Percentiles rank a stretch among this genome's conserved stretches.
Conservation (phyloP, 23 red algal genomes). For the Gracilaria vermiculophylla region DNA sequence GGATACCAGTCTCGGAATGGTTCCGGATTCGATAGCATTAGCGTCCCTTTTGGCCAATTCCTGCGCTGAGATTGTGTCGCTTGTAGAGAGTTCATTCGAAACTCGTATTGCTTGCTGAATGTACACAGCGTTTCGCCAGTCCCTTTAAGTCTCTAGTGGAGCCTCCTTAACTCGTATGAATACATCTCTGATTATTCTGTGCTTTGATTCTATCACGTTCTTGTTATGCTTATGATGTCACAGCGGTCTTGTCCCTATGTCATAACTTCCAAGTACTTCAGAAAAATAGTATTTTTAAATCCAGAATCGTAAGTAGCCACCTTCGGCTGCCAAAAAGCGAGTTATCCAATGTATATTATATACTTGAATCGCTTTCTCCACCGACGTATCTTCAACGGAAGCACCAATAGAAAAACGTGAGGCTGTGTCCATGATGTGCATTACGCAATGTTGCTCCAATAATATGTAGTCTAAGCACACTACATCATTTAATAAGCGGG, state of each 20-base stretch:
- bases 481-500: too few species aligned
- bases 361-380: background rate
- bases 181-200: slow-evolving; percentile 38
- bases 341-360: background rate
- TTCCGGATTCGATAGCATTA: background rate
- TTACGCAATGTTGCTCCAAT: background rate
- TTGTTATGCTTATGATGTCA: slow-evolving; percentile 42
- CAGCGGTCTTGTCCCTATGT: background rate
- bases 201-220: slow-evolving; percentile 58
- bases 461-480: slow-evolving; percentile 4
- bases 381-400: too few species aligned
- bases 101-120: background rate
- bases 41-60: slow-evolving; percentile 27
- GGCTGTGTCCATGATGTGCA: background rate
- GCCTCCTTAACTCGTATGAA: slow-evolving; percentile 13
- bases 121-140: too few species aligned
- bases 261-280: background rate
- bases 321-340: slow-evolving; percentile 19
- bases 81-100: slow-evolving; percentile 43
- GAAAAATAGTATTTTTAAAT: too few species aligned
- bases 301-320: slow-evolving; percentile 9
- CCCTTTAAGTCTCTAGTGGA: too few species aligned
- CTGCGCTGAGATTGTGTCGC: background rate
- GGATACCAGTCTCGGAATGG: background rate
- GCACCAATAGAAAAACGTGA: background rate